A percentile compares a stretch with the other conserved stretches of the same genome.
Conservation (phyloP, 495 filamentous ascomycete genomes). For the Apodospora peruviana region DNA sequence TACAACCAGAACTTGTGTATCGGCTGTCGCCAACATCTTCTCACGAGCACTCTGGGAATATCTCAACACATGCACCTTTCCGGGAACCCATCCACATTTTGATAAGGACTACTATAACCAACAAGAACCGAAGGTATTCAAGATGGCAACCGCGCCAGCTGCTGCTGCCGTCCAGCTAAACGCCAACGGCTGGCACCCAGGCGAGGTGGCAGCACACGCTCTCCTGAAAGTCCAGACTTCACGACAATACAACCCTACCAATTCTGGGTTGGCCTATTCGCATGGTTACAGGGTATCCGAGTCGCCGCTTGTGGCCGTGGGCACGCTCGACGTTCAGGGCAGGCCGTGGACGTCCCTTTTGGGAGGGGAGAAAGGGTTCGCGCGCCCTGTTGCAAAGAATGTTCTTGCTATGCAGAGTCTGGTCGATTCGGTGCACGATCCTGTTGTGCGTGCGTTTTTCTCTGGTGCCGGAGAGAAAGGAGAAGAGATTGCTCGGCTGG, state of each 20-base stretch:
- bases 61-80: too few relatives aligned
- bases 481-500: conserved; percentile 25
- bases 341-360: conserved; percentile 70
- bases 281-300: conserved; percentile 47
- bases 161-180: too few relatives aligned
- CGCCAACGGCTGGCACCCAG: conserved; percentile 28
- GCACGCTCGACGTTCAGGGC: conserved; percentile 55
- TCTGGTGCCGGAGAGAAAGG: conserved; percentile 23
- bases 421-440: conserved; percentile 57
- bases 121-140: too few relatives aligned
- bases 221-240: conserved; percentile 27
- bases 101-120: too few relatives aligned
- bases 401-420: conserved; percentile 55
- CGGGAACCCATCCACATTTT: too few relatives aligned
- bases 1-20: too few relatives aligned
- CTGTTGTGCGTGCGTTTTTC: conserved; percentile 54
- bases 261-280: conserved; percentile 46
- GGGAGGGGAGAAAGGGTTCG: conserved; percentile 66
- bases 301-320: conserved; percentile 65
- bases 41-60: too few relatives aligned
- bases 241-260: conserved; percentile 54
- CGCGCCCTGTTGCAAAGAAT: conserved; percentile 47
- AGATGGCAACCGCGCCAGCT: too few relatives aligned
- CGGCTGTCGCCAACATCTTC: too few relatives aligned
- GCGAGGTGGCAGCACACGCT: conserved; percentile 23